Percentiles rank a stretch among this genome's conserved stretches.
These are phyloP conservation scores for Pisolithus microcarpus DNA, from an alignment of 768 basidiomycete species.

Conservation along the genomic window DNA sequence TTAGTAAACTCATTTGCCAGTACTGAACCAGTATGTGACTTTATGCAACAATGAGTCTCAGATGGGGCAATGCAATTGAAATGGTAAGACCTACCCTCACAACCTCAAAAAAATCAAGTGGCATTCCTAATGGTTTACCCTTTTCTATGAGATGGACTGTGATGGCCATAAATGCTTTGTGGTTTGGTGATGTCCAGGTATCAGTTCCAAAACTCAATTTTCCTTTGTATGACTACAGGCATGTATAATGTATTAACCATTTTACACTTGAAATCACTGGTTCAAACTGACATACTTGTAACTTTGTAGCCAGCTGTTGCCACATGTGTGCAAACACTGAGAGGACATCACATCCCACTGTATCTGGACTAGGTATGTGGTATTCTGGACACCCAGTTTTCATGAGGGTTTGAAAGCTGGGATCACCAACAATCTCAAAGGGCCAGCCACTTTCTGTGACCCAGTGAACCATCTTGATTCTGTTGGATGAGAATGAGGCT, in stretches of 20 bases:
- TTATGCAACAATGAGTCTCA: not conserved
- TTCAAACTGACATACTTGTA: not conserved
- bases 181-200: too few species aligned
- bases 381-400: not conserved
- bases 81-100: slow-evolving; percentile 9
- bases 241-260: too few species aligned
- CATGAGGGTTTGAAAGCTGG: slow-evolving; percentile 17
- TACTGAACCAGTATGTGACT: too few species aligned
- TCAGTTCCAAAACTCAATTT: too few species aligned
- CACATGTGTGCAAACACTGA: slow-evolving; percentile 6
- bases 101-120: slow-evolving; percentile 35
- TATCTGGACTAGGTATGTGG: slow-evolving; percentile 14
- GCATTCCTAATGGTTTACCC: slow-evolving; percentile 17
- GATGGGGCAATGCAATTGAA: not conserved
- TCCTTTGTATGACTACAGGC: too few species aligned
- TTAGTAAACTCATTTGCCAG: slow-evolving; percentile 22
- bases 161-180: too few species aligned
- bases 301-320: not conserved
- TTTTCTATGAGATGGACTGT: too few species aligned
- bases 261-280: too few species aligned
- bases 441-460: slow-evolving; percentile 15
- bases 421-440: slow-evolving; percentile 17
- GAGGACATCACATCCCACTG: slow-evolving; percentile 15
- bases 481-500: not conserved
- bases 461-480: slow-evolving; percentile 21